Evolutionary conservation across 305 asterid genomes (phyloP), one percentile per base, ranked within the genome.

Genomic region (Plantago lanceolata): DNA sequence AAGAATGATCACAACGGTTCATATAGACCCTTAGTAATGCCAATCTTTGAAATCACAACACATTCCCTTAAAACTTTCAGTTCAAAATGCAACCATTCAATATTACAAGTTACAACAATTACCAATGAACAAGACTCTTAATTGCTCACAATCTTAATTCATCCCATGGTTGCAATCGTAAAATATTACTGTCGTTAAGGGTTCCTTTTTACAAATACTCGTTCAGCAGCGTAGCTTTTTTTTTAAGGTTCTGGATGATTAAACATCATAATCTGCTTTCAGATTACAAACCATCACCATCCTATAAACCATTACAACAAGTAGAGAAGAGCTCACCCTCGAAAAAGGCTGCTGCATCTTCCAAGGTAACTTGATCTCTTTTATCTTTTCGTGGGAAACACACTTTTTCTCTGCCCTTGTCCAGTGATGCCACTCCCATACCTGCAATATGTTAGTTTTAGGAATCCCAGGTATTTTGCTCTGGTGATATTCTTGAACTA

Each of bases 271-370:
- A 51, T 40, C 57, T 51, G 9, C 63, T 68, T 66, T 69, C 85
- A 86, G 97, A 84, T 76, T 48, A 55, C 71, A 78, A 64, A 70
- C 78, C 81, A 65, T 62, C 84, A 35, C 31, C 78, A 6, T 70
- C 87, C 57, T 51, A 68, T 66, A 81, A 76, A 73, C 60, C 82
- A 68, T 75, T 21, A 50, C 77, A 81, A 56, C 85, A 53, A 64
- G 83, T 69, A 50, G 83, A 77, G 47, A 78, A 74, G 71, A 65
- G 72, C 57, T 64, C 69, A 20, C 75, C 64, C 55, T 44, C 81
- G 57, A 74, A 76, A 76, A 69, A 78, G 73, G 53, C 71, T 51
- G 67, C 76, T 63, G 68, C 75, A 59, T 72, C 88, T 21, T 73
- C 89, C 66, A 79, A 84, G 96, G 96, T 90, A 71, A 24, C 71